Conservation (phyloP, 1,284 basidiomycete species). For the Ceratobasidium theobromae region DNA sequence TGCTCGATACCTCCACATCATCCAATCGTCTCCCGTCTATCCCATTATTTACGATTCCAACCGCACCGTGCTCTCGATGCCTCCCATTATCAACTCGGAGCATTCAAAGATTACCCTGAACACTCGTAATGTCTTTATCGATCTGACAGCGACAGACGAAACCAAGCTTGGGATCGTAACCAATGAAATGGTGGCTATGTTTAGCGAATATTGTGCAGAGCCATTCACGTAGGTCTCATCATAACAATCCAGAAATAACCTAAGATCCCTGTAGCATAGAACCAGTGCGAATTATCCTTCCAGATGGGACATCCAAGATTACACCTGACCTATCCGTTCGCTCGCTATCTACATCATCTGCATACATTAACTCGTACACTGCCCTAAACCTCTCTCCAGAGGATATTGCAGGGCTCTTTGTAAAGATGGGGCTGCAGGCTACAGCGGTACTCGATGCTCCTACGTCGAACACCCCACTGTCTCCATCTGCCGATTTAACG, state of each 20-base stretch:
- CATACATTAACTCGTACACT: constrained; percentile 95
- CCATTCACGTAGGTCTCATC: constrained; percentile 75
- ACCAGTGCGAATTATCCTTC: constrained; percentile 79
- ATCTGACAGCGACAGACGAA: constrained; percentile 96
- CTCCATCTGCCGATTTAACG: constrained; percentile 59
- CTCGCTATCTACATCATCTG: constrained; percentile 72
- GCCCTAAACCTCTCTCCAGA: constrained; percentile 69
- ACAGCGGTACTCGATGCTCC: constrained; percentile 48
- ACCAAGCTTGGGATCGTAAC: constrained; percentile 95
- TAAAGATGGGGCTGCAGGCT: constrained; percentile 72
- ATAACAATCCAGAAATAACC: background rate
- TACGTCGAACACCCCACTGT: too few species aligned
- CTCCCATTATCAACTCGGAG: constrained; percentile 97
- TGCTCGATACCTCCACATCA: constrained; percentile 86
- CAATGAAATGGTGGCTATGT: constrained; percentile 95
- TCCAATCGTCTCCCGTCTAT: constrained; percentile 93
- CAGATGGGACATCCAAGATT: constrained; percentile 74
- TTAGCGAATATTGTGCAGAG: constrained; percentile 91
- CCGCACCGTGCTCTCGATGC: constrained; percentile 90
- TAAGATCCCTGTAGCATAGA: constrained; percentile 69
- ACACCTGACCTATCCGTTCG: constrained; percentile 81
- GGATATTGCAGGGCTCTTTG: constrained; percentile 66
- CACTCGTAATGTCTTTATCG: constrained; percentile 94
- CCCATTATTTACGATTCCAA: constrained; percentile 95
- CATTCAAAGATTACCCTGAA: constrained; percentile 96